Conservation (phyloP, 2,329 filamentous ascomycete species). For the Sporothrix dimorphospora region DNA sequence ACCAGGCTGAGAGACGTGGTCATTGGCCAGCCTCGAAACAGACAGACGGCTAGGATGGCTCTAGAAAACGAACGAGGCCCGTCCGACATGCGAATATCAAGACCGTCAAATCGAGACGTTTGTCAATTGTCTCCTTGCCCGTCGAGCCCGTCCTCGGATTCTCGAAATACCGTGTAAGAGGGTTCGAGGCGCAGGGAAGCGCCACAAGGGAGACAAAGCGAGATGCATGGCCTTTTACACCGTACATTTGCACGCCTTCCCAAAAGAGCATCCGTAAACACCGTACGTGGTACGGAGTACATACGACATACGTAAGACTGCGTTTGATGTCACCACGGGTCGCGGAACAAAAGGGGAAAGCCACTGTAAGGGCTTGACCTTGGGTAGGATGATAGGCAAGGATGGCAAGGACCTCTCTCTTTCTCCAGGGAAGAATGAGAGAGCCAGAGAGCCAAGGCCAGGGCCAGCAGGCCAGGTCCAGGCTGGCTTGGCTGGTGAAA, state of each 20-base stretch:
- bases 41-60: not conserved
- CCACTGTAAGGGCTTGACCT: not conserved
- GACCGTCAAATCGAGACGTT: not conserved
- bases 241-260: not conserved
- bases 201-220: not conserved
- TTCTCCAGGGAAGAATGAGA: not conserved
- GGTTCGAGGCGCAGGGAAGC: not conserved
- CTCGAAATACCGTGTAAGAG: not conserved
- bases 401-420: not conserved
- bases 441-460: not conserved
- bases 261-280: not conserved
- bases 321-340: conserved; percentile 12
- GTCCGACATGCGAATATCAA: not conserved
- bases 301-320: conserved; percentile 21
- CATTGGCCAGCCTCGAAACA: conserved; percentile 7
- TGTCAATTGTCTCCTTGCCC: not conserved
- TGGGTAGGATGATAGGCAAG: not conserved
- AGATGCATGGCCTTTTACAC: not conserved
- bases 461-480: not conserved
- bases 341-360: conserved; percentile 2
- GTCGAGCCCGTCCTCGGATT: not conserved
- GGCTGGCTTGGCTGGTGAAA: not conserved
- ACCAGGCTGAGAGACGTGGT: not conserved
- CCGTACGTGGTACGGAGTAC: no score
- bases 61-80: not conserved